Evolutionary conservation across 306 rosid genomes (phyloP).

Genomic region (Rosa lucieae): DNA sequence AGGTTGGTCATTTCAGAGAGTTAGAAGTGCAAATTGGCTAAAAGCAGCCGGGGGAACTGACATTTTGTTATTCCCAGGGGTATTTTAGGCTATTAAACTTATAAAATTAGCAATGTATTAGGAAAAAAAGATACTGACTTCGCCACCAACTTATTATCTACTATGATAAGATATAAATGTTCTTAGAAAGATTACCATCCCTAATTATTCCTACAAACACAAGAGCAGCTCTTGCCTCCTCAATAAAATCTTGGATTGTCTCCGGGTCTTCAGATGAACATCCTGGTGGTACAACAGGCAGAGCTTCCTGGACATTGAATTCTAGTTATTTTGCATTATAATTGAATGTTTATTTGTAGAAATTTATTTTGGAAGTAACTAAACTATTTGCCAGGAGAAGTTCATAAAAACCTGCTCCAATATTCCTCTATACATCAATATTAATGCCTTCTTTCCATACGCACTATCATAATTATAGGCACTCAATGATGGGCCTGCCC

Average conservation of each 20-base stretch:
- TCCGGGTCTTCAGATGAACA: slow-evolving; percentile 77
- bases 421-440: slow-evolving; percentile 89
- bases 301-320: slow-evolving; percentile 58
- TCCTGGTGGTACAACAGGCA: slow-evolving; percentile 95
- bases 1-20: not conserved
- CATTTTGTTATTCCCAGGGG: not conserved
- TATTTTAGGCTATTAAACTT: not conserved
- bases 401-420: slow-evolving; percentile 78
- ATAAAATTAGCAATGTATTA: not conserved
- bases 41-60: not conserved
- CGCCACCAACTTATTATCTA: not conserved
- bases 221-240: slow-evolving; percentile 86
- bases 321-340: slow-evolving; percentile 33
- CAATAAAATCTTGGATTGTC: slow-evolving; percentile 68
- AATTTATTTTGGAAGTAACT: slow-evolving; percentile 13
- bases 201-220: slow-evolving; percentile 90
- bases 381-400: slow-evolving; percentile 21
- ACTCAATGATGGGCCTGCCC: slow-evolving; percentile 92
- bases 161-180: not conserved
- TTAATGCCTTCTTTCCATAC: slow-evolving; percentile 82
- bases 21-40: not conserved
- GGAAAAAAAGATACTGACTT: not conserved
- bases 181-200: slow-evolving; percentile 43
- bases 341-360: slow-evolving; percentile 15
- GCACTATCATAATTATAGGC: slow-evolving; percentile 96